A percentile compares a stretch with the other conserved stretches of the same genome.
Evolutionary conservation across 2,329 filamentous ascomycete species (phyloP).

Genomic region (Fusarium sp.): DNA sequence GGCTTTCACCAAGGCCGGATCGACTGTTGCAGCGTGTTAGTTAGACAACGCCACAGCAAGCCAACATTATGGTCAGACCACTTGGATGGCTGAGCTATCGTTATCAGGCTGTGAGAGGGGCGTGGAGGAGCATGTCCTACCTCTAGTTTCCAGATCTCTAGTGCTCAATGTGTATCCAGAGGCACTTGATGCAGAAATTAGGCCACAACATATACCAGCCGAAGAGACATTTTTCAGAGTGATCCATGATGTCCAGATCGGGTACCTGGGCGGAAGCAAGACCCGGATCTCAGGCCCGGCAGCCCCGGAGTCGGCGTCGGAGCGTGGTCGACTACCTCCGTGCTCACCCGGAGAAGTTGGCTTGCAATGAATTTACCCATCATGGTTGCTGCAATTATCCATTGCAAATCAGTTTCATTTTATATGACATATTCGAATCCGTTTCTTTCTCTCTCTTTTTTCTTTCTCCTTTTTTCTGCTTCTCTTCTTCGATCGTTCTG

Average conservation of each 20-base stretch:
- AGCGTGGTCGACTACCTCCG: constrained; percentile 24
- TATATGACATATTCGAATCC: neutral
- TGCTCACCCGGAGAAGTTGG: constrained; percentile 24
- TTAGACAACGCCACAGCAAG: constrained; percentile 43
- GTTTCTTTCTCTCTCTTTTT: neutral
- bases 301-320: constrained; percentile 34
- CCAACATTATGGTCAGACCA: constrained; percentile 27
- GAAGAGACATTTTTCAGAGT: neutral
- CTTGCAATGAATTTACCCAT: constrained; percentile 23
- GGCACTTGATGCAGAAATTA: neutral
- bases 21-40: constrained; percentile 43
- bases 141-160: neutral
- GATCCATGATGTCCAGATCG: neutral
- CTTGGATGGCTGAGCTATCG: constrained; percentile 6
- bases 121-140: neutral
- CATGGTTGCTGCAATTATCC: neutral
- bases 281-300: constrained; percentile 46
- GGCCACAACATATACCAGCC: neutral
- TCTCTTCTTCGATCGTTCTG: too few relatives aligned
- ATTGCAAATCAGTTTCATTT: neutral
- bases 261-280: constrained; percentile 10
- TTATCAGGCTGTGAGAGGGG: neutral
- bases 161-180: neutral
- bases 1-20: constrained; percentile 45
- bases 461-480: neutral